phyloP scores from a whole-genome alignment of 108 stramenopile genomes.

The Skeletonema tropicum region DNA sequence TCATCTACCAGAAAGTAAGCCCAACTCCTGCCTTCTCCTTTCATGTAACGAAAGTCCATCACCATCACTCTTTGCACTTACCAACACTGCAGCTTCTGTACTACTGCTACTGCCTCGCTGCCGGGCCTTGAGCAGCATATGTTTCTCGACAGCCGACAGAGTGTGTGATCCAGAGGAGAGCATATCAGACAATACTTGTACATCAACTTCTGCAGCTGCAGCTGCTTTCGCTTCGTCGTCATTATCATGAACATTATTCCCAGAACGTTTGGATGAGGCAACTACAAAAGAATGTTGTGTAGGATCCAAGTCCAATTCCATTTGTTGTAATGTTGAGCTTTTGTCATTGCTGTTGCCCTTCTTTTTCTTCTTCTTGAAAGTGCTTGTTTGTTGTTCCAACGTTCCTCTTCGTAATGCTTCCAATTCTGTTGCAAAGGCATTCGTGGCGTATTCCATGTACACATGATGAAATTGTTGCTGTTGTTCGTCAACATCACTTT shows the following conservation, averaged over 20 bases:
- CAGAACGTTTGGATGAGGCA: neutral
- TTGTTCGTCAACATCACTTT: neutral
- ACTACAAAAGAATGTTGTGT: slow-evolving; percentile 35
- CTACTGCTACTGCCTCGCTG: neutral
- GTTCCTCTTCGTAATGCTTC: slow-evolving; percentile 40
- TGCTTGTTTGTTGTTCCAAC: slow-evolving; percentile 13
- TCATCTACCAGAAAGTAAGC: slow-evolving; percentile 5
- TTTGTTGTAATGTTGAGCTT: neutral
- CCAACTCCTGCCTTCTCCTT: slow-evolving; percentile 13
- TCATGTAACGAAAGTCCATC: slow-evolving; percentile 32
- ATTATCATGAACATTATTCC: neutral
- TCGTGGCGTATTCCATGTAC: slow-evolving; percentile 42
- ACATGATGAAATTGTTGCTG: slow-evolving; percentile 23
- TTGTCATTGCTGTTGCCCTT: neutral
- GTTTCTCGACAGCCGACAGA: slow-evolving; percentile 16
- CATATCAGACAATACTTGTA: slow-evolving; percentile 38
- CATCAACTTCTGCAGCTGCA: slow-evolving; percentile 28
- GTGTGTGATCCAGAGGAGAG: slow-evolving; percentile 19
- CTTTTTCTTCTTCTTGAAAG: neutral
- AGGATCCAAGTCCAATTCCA: slow-evolving; percentile 29
- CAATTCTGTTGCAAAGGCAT: slow-evolving; percentile 42
- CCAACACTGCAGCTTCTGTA: neutral
- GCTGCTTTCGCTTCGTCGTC: neutral
- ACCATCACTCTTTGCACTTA: neutral
- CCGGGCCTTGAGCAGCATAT: slow-evolving; percentile 25